Evolutionary conservation across 2,329 filamentous ascomycete species (phyloP).

Genomic region (Microdochium paspali): DNA sequence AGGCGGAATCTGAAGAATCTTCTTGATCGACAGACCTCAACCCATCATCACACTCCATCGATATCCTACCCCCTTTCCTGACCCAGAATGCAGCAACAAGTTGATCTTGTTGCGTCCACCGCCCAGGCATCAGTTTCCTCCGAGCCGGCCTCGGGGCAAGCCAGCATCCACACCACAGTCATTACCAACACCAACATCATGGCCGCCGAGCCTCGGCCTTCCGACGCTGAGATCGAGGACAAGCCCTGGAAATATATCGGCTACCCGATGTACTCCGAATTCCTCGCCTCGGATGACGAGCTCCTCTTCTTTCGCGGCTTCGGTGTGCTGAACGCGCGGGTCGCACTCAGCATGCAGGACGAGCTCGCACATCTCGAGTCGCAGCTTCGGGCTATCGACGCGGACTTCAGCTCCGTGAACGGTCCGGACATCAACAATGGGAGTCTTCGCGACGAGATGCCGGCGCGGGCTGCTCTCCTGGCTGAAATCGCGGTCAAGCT

Average conservation of each 20-base stretch:
- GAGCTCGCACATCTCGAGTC: slow-evolving; percentile 19
- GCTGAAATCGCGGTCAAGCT: slow-evolving; percentile 8
- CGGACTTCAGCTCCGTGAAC: slow-evolving; percentile 5
- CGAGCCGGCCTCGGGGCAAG: background rate
- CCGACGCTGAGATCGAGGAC: background rate
- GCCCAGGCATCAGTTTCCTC: too few relatives aligned
- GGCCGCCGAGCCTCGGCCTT: background rate
- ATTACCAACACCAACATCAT: background rate
- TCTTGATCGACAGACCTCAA: too few relatives aligned
- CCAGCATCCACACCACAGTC: background rate
- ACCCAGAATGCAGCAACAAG: too few relatives aligned
- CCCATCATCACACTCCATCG: too few relatives aligned
- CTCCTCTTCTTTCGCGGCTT: slow-evolving; percentile 23
- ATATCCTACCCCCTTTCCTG: too few relatives aligned
- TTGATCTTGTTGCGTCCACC: too few relatives aligned
- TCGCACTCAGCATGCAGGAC: slow-evolving; percentile 23
- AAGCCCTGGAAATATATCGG: slow-evolving; percentile 22
- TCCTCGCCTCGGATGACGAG: slow-evolving; percentile 19
- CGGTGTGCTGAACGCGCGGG: slow-evolving; percentile 16
- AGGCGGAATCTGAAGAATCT: too few relatives aligned
- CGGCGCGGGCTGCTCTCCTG: slow-evolving; percentile 8
- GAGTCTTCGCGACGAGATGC: slow-evolving; percentile 12
- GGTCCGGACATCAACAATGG: slow-evolving; percentile 14
- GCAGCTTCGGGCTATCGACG: slow-evolving; percentile 16
- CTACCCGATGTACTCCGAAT: slow-evolving; percentile 15